Evolutionary conservation across 371 early-diverging fungal genomes (phyloP).

Genomic region (Dichotomocladium elegans): DNA sequence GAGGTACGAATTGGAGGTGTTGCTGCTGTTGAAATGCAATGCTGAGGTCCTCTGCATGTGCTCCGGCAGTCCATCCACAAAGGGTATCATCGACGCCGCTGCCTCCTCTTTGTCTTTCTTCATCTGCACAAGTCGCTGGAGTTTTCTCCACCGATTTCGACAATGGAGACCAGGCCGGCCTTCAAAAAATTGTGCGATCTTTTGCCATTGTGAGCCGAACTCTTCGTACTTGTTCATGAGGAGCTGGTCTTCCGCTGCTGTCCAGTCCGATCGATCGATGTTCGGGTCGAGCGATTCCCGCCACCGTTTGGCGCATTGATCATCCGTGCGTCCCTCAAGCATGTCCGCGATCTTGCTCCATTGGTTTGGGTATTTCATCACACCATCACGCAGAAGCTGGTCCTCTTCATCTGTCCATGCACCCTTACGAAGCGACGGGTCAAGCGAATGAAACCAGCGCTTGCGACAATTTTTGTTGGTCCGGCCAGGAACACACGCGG

Average conservation of each 20-base stretch:
- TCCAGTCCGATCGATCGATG: conserved; percentile 78
- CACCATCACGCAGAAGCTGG: conserved; percentile 62
- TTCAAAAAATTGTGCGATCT: conserved; percentile 74
- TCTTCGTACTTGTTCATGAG: conserved; percentile 64
- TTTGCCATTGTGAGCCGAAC: conserved; percentile 80
- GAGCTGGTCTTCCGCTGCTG: conserved; percentile 65
- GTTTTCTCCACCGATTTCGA: conserved; percentile 79
- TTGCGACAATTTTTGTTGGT: conserved; percentile 82
- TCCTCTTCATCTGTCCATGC: conserved; percentile 83
- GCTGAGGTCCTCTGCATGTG: too few species aligned
- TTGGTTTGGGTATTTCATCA: conserved; percentile 62
- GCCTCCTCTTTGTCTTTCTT: conserved; percentile 40
- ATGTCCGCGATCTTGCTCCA: conserved; percentile 81
- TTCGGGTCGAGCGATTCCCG: conserved; percentile 75
- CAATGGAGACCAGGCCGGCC: conserved; percentile 80
- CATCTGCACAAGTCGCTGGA: conserved; percentile 61
- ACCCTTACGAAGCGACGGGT: conserved; percentile 73
- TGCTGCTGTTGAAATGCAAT: too few species aligned
- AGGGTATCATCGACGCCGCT: conserved; percentile 10
- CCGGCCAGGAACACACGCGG: conserved; percentile 74
- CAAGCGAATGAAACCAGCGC: conserved; percentile 80
- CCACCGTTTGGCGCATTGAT: conserved; percentile 84
- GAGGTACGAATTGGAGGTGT: neutral
- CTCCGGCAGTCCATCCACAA: too few species aligned
- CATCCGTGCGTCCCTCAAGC: conserved; percentile 77